Evolutionary conservation across 768 basidiomycete genomes (phyloP).

Genomic region (Neoboletus brunneissimus): DNA sequence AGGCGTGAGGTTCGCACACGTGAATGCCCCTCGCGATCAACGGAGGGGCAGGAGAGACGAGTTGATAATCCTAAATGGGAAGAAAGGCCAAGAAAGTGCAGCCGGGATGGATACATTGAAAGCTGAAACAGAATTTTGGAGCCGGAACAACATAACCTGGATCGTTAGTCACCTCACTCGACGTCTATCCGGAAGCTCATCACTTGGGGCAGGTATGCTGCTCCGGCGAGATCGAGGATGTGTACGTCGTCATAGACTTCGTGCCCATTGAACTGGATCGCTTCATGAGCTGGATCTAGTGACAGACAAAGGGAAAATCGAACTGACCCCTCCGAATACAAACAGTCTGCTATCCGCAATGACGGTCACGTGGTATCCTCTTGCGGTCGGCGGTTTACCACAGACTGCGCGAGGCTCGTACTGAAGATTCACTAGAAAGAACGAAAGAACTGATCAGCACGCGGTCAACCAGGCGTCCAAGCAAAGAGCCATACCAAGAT

Average conservation of each 20-base stretch:
- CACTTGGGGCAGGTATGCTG: constrained; percentile 88
- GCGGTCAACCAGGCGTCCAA: neutral
- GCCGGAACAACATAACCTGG: neutral
- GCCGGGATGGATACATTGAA: neutral
- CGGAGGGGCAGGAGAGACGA: constrained; percentile 8
- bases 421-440: constrained; percentile 66
- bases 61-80: neutral
- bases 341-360: constrained; percentile 84
- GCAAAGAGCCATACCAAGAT: constrained; percentile 63
- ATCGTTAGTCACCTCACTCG: constrained; percentile 11
- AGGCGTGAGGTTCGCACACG: neutral
- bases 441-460: neutral
- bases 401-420: constrained; percentile 72
- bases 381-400: constrained; percentile 65
- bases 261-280: constrained; percentile 65
- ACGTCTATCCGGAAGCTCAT: constrained; percentile 67
- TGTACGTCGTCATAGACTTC: constrained; percentile 84
- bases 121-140: neutral
- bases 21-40: constrained; percentile 12
- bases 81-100: constrained; percentile 1
- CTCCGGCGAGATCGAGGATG: constrained; percentile 80
- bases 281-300: neutral
- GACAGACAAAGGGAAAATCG: neutral
- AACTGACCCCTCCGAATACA: constrained; percentile 69
- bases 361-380: constrained; percentile 84